These are phyloP conservation scores for Solanum verrucosum DNA, from an alignment of 257 asterid genomes.

Conservation along the genomic window DNA sequence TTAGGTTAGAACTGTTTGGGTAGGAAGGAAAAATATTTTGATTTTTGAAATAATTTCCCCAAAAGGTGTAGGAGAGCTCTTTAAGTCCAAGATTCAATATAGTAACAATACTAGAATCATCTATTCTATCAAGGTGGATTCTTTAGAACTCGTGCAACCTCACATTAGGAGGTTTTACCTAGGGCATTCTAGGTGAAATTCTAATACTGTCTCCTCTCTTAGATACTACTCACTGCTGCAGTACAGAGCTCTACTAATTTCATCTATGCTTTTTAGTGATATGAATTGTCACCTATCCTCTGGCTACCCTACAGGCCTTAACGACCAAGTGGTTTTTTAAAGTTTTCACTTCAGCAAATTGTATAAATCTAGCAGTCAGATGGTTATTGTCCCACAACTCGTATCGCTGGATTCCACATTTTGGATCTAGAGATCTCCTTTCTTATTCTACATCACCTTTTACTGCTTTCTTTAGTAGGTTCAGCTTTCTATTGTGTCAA, in stretches of 20 bases:
- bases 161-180: neutral
- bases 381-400: neutral
- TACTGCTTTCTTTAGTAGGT: neutral
- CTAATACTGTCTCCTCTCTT: neutral
- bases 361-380: neutral
- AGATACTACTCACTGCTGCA: neutral
- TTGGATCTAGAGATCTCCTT: neutral
- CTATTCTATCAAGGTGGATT: neutral
- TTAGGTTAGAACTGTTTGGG: neutral
- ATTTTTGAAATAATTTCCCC: neutral
- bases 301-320: neutral
- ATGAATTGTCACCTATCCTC: neutral
- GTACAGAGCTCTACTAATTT: neutral
- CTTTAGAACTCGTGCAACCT: neutral
- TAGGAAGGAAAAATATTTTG: neutral
- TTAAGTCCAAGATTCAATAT: neutral
- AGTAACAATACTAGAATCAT: neutral
- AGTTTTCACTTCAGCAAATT: neutral
- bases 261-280: neutral
- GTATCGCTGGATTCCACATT: neutral
- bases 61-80: neutral
- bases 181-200: neutral
- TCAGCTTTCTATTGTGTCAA: neutral
- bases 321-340: neutral
- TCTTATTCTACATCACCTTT: neutral